phyloP scores from a whole-genome alignment of 2,329 filamentous ascomycete species.

The Ceratocystis harringtonii region DNA sequence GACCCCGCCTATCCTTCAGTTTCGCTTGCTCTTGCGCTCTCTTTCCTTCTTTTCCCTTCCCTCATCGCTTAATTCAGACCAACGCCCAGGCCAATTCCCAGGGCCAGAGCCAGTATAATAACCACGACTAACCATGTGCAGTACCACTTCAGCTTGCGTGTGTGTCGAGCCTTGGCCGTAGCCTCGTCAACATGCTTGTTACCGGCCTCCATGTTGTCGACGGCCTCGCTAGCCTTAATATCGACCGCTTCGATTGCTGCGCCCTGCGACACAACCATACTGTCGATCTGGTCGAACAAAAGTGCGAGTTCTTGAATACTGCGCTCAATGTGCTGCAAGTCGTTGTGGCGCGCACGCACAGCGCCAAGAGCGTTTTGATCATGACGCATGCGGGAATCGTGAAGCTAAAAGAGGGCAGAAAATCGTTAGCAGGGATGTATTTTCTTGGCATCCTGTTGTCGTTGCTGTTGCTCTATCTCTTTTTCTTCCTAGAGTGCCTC shows the following conservation, averaged over 20 bases:
- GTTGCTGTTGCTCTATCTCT: background rate
- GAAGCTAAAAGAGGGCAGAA: conserved; percentile 10
- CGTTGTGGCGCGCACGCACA: conserved; percentile 68
- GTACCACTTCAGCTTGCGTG: conserved; percentile 71
- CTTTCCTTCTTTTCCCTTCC: background rate
- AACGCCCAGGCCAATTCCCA: conserved; percentile 41
- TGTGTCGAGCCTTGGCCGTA: conserved; percentile 49
- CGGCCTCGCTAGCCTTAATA: conserved; percentile 49
- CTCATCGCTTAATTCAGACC: conserved; percentile 22
- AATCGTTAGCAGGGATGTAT: background rate
- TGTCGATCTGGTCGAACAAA: conserved; percentile 61
- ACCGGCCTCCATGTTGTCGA: conserved; percentile 50
- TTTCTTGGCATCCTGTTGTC: background rate
- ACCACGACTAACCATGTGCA: conserved; percentile 41
- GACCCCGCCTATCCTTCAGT: background rate
- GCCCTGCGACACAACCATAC: conserved; percentile 60
- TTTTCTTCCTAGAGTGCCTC: background rate
- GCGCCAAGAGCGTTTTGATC: conserved; percentile 46
- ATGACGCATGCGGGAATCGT: conserved; percentile 11
- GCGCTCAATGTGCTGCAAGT: conserved; percentile 65
- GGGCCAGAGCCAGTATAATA: conserved; percentile 40
- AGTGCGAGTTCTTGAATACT: conserved; percentile 54
- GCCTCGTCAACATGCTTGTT: conserved; percentile 44
- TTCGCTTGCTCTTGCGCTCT: background rate
- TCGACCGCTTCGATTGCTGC: conserved; percentile 46